A percentile compares a stretch with the other conserved stretches of the same genome.
Conservation (phyloP, 371 early-diverging fungal genomes). For the Syncephalastrum monosporum region DNA sequence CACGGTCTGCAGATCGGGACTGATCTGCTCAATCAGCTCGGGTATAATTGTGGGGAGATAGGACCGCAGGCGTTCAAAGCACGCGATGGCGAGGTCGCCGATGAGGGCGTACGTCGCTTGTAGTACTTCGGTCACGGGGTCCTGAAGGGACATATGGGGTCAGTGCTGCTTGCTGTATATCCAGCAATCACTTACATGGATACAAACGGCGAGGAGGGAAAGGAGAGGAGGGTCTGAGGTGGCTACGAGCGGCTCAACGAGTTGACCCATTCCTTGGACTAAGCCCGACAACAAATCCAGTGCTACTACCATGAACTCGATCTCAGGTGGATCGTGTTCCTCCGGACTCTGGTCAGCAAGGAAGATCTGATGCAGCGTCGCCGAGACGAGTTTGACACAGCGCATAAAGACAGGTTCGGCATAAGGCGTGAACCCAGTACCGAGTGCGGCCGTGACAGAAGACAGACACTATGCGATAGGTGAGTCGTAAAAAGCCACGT, state of each 20-base stretch:
- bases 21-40: slow-evolving; percentile 74
- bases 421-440: slow-evolving; percentile 77
- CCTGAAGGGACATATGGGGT: slow-evolving; percentile 33
- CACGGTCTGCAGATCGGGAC: slow-evolving; percentile 55
- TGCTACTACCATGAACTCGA: slow-evolving; percentile 90
- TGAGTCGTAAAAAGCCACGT: too few species aligned
- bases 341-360: slow-evolving; percentile 43
- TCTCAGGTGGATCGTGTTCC: slow-evolving; percentile 61
- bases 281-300: slow-evolving; percentile 89
- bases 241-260: slow-evolving; percentile 69
- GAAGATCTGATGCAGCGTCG: slow-evolving; percentile 50
- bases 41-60: slow-evolving; percentile 74
- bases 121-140: slow-evolving; percentile 78
- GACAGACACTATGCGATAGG: slow-evolving; percentile 66
- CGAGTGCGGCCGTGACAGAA: slow-evolving; percentile 84
- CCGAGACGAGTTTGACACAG: slow-evolving; percentile 76
- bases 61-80: slow-evolving; percentile 71
- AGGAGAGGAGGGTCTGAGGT: slow-evolving; percentile 65
- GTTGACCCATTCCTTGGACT: slow-evolving; percentile 81
- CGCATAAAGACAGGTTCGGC: slow-evolving; percentile 83
- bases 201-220: slow-evolving; percentile 72
- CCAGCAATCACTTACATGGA: slow-evolving; percentile 54
- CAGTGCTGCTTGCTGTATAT: background rate
- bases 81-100: slow-evolving; percentile 90
- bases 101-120: slow-evolving; percentile 93